Evolutionary conservation across 2,329 filamentous ascomycete species (phyloP), one percentile per base, ranked within the genome.

Genomic region (Sclerotinia subarctica): DNA sequence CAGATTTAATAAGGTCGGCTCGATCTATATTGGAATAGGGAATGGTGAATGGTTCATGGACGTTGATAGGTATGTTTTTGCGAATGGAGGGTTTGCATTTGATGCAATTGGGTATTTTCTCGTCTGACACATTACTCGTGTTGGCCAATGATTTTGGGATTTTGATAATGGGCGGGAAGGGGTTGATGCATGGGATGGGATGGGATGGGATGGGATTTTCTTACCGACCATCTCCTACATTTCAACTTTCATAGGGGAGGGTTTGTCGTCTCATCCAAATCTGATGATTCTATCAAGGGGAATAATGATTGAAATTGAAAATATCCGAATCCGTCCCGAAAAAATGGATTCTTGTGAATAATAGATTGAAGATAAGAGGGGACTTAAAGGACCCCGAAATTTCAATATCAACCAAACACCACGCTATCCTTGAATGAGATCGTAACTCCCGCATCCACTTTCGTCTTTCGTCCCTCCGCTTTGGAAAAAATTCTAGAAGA

Each of bases 41-140:
- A 2, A 35, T 35, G n/a, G 38, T n/a, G 11, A 2, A 35, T 35
- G 29, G 35, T 21, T 32, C 24, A 47, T 46, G 57, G 15, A 47
- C 26, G 57, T 47, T 60, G 42, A 60, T 60, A 60, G 57, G 57
- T n/a, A 60, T 47, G 21, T 15, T 47, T 32, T 11, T 54, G 56
- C 57, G 26, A 47, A 47, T 47, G 38, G 8, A 29, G 24, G 32
- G 10, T 47, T 24, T n/a, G 38, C 13, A 47, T 44, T 58, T 11
- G n/a, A 58, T 58, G 56, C 56, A 44, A 38, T 32, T 57, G 32
- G 7, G 35, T 32, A 57, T 57, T n/a, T 47, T 32, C 42, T 60
- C 57, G 42, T 47, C 57, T 47, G 57, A 60, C 26, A 60, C 42
- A 60, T 60, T 60, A 60, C 57, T 60, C 42, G 57, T 47, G 42